These are phyloP conservation scores for Tulasnella sp. DNA, from an alignment of 768 basidiomycete genomes.

Conservation along the genomic window DNA sequence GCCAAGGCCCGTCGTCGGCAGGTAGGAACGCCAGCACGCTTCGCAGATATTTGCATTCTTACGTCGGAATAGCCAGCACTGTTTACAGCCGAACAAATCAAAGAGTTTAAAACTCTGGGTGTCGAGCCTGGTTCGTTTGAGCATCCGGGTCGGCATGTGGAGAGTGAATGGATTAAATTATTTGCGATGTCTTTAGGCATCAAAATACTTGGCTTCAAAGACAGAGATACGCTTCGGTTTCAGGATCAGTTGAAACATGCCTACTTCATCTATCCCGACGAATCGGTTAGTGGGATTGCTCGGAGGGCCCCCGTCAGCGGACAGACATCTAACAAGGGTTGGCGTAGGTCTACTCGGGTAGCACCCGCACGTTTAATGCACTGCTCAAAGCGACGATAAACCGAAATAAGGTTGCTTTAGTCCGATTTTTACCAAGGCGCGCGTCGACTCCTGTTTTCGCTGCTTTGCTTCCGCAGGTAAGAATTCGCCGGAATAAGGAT, in stretches of 20 bases:
- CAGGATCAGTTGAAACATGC: slow-evolving; percentile 94
- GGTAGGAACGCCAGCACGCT: slow-evolving; percentile 23
- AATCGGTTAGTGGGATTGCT: slow-evolving; percentile 53
- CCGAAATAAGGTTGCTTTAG: slow-evolving; percentile 80
- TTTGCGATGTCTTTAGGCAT: slow-evolving; percentile 50
- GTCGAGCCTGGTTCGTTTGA: slow-evolving; percentile 19
- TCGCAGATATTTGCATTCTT: neutral
- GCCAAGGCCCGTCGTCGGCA: slow-evolving; percentile 28
- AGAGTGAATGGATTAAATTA: neutral
- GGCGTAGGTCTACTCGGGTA: slow-evolving; percentile 71
- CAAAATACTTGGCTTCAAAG: slow-evolving; percentile 90
- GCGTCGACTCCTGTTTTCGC: slow-evolving; percentile 78
- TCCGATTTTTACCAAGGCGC: slow-evolving; percentile 60
- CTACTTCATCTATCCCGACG: slow-evolving; percentile 87
- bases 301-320: neutral
- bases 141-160: slow-evolving; percentile 4
- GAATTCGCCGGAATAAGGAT: slow-evolving; percentile 21
- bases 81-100: slow-evolving; percentile 79
- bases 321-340: neutral
- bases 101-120: slow-evolving; percentile 75
- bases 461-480: slow-evolving; percentile 80
- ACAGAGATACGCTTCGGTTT: slow-evolving; percentile 61
- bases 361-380: slow-evolving; percentile 86
- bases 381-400: slow-evolving; percentile 76
- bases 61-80: slow-evolving; percentile 54